Percentiles rank a stretch among this genome's conserved stretches.
Conservation (phyloP, 352 stramenopile genomes). For the Phytophthora pisi region DNA sequence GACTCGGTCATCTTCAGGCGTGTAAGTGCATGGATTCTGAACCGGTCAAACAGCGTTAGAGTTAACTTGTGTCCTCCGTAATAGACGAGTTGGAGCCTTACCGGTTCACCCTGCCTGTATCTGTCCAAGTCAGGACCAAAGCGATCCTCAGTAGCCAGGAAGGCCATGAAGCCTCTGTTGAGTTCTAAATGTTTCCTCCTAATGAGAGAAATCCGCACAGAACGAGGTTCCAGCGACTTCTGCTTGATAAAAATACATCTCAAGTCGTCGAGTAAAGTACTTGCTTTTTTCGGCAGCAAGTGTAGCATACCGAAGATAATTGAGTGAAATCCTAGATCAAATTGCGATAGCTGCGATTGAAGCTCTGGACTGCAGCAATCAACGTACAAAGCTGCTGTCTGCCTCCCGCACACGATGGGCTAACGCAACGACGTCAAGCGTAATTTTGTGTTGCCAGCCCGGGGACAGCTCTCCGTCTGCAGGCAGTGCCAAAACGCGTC, state of each 20-base stretch:
- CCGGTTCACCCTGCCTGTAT: conserved; percentile 44
- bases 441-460: not conserved
- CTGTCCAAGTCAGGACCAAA: conserved; percentile 56
- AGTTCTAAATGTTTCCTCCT: not conserved
- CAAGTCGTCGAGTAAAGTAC: too few relatives aligned
- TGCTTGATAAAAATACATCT: not conserved
- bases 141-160: conserved; percentile 49
- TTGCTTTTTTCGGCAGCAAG: too few relatives aligned
- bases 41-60: not conserved
- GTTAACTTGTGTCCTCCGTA: not conserved
- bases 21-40: conserved; percentile 61
- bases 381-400: too few relatives aligned
- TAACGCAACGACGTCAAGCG: not conserved
- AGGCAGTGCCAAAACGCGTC: not conserved
- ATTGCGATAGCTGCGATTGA: too few relatives aligned
- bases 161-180: conserved; percentile 42
- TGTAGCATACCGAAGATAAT: too few relatives aligned
- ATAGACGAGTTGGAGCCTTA: conserved; percentile 20
- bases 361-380: too few relatives aligned
- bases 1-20: conserved; percentile 5
- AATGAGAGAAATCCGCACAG: not conserved
- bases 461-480: not conserved
- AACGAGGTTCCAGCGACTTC: not conserved
- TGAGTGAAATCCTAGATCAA: too few relatives aligned
- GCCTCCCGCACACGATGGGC: too few relatives aligned